Evolutionary conservation across 495 filamentous ascomycete species (phyloP), one percentile per base, ranked within the genome.

Genomic region (Aspergillus baeticus): DNA sequence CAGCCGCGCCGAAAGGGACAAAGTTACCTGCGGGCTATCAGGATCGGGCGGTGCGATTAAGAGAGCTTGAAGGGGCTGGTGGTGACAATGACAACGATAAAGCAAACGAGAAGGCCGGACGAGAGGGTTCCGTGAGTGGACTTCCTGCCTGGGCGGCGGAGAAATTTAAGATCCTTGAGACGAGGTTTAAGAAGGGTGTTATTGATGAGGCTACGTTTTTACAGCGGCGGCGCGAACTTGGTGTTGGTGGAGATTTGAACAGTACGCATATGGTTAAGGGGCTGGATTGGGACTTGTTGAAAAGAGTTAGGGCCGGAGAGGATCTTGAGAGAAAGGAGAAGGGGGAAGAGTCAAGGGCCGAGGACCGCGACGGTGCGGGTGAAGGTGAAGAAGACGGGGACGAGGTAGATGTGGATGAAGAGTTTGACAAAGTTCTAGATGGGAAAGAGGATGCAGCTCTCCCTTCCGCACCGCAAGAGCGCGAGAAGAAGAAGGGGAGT

Each of bases 261-360:
- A 87, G 86, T 62, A 93, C 89, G 34, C 89, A 95, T 79, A 73
- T 96, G 63, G 85, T 96, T 29, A 98, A 97, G 70, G 94, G 94
- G 2, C 70, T 98, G 55, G 95, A 98, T 71, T 87, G 87, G 63
- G 85, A 85, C 69, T 71, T 98, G 17, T 72, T 98, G 44, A 84
- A 87, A 68, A 80, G 87, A 63, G 80, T 91, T 26, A 81, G 78
- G 61, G 82, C 78, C 47, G 90, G 89, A 5, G 90, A 93, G 69
- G 85, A 93, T 75, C 79, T 92, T 33, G 14, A n/a, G 20, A 18
- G n/a, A 18, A 47, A 65, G 26, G 72, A 71, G 20, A 62, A 61
- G 21, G 65, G 65, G 10, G 50, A 51, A 17, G 55, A 66, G 35
- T 51, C 52, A 21, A 61, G 66, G 6, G 56, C 61, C 57, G 42